Conservation (phyloP, 2,329 filamentous ascomycete species). For the Bimuria novae-zelandiae region DNA sequence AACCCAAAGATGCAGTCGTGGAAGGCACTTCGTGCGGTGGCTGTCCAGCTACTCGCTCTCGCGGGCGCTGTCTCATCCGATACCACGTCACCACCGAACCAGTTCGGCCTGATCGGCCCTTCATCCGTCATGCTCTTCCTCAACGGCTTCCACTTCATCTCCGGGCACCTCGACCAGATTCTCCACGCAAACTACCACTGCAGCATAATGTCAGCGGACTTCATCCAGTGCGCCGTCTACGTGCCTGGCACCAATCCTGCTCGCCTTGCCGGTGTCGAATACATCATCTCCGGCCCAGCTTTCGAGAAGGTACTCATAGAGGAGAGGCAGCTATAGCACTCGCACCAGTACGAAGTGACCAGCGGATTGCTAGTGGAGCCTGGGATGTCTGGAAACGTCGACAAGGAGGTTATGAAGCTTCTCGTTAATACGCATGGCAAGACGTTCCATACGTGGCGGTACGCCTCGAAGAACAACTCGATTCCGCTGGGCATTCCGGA, state of each 20-base stretch:
- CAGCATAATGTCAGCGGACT: conserved; percentile 2
- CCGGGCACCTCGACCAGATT: neutral
- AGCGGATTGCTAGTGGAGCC: neutral
- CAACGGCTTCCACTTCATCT: conserved; percentile 4
- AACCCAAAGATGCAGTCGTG: neutral
- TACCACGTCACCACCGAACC: neutral
- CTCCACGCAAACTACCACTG: conserved; percentile 3
- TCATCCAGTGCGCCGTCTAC: neutral
- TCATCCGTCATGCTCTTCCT: neutral
- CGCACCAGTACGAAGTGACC: conserved; percentile 3
- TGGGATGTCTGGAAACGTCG: neutral
- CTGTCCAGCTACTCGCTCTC: neutral
- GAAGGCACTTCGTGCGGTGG: neutral
- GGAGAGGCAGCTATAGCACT: neutral
- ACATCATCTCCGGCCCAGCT: neutral
- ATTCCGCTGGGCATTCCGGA: conserved; percentile 3
- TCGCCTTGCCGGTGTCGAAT: neutral
- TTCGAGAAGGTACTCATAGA: neutral
- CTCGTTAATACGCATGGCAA: conserved; percentile 3
- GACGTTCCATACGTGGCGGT: conserved; percentile 3
- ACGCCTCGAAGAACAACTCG: conserved; percentile 1
- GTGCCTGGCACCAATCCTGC: neutral
- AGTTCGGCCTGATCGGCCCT: neutral
- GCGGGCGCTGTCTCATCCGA: neutral
- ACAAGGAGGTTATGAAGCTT: conserved; percentile 4